Evolutionary conservation across 2,329 filamentous ascomycete species (phyloP).

Genomic region (Coniella vitis): DNA sequence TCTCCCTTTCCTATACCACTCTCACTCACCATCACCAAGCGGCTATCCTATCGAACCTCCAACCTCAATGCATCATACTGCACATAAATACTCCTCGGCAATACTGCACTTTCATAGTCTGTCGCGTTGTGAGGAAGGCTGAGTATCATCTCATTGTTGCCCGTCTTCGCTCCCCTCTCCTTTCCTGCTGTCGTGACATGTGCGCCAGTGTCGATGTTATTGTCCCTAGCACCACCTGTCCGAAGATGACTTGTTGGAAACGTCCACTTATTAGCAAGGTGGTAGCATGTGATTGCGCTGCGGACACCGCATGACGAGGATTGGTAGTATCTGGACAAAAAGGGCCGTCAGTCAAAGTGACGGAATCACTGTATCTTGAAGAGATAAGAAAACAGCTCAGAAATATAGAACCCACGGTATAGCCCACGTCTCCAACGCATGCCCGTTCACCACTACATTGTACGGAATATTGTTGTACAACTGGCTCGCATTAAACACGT

Average conservation of each 20-base stretch:
- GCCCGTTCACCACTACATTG: slow-evolving; percentile 33
- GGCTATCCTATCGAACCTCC: slow-evolving; percentile 38
- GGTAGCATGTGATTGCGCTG: slow-evolving; percentile 55
- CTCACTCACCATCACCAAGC: no score
- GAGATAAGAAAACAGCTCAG: background rate
- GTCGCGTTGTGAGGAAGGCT: slow-evolving; percentile 54
- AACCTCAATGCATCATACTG: slow-evolving; percentile 60
- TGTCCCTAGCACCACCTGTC: no score
- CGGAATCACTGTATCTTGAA: no score
- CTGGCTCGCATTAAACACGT: slow-evolving; percentile 48
- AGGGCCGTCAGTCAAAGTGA: no score
- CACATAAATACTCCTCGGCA: slow-evolving; percentile 51
- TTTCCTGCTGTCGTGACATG: no score
- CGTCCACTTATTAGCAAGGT: slow-evolving; percentile 51
- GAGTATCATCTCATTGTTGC: slow-evolving; percentile 45
- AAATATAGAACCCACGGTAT: no score
- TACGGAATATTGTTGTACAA: slow-evolving; percentile 47
- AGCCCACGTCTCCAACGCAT: slow-evolving; percentile 43
- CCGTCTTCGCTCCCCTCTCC: slow-evolving; percentile 17
- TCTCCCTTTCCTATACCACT: no score
- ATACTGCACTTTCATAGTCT: slow-evolving; percentile 49
- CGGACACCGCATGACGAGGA: slow-evolving; percentile 55
- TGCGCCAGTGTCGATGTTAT: no score
- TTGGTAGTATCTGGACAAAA: slow-evolving; percentile 46
- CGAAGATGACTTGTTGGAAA: slow-evolving; percentile 45